phyloP scores from a whole-genome alignment of 73 alveolate species.

The Paramecium octaurelia region DNA sequence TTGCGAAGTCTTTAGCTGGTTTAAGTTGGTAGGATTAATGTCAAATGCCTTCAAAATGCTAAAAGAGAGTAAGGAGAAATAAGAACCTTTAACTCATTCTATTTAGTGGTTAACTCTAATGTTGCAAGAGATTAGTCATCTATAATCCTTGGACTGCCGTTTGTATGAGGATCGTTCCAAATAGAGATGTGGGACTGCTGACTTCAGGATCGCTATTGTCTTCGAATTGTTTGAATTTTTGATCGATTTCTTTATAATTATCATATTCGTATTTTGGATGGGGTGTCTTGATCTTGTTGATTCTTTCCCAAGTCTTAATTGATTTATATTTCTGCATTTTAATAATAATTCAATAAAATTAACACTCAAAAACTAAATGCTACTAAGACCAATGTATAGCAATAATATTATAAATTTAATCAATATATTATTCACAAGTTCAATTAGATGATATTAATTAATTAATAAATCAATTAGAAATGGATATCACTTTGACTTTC shows the following conservation, averaged over 20 bases:
- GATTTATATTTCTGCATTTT: conserved; percentile 38
- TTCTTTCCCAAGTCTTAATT: conserved; percentile 13
- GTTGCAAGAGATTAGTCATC: neutral
- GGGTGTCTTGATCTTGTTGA: neutral
- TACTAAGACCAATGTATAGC: neutral
- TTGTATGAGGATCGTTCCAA: neutral
- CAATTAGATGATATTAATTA: neutral
- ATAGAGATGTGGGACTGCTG: neutral
- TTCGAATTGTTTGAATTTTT: neutral
- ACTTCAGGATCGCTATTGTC: neutral
- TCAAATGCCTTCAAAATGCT: conserved; percentile 56
- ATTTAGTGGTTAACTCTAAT: neutral
- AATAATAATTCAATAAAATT: neutral
- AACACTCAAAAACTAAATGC: neutral
- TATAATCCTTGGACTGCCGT: neutral
- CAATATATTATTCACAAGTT: neutral
- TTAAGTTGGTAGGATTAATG: neutral
- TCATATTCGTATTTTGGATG: neutral
- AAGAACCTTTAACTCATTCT: neutral
- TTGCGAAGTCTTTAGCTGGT: neutral
- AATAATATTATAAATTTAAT: neutral
- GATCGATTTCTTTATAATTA: neutral
- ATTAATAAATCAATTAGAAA: neutral
- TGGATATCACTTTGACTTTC: neutral
- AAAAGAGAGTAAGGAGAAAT: neutral